phyloP scores from a whole-genome alignment of 2,329 filamentous ascomycete genomes.

The Cladophialophora bantiana region DNA sequence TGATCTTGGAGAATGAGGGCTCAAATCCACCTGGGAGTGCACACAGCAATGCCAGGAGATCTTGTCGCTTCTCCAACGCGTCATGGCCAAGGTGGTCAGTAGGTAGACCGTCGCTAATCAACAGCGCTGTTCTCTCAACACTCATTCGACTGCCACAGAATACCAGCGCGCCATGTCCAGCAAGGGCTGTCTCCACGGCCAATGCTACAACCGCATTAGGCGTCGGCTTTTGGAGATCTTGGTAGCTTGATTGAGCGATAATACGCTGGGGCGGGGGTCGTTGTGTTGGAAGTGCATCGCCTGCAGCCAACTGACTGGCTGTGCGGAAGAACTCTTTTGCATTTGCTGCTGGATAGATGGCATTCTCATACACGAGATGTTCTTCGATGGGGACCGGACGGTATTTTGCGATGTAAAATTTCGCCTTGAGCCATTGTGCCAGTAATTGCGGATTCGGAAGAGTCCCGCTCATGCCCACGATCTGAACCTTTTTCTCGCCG shows the following conservation, averaged over 20 bases:
- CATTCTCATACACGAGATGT: slow-evolving; percentile 74
- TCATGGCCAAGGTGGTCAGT: slow-evolving; percentile 53
- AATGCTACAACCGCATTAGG: slow-evolving; percentile 75
- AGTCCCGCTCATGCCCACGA: slow-evolving; percentile 82
- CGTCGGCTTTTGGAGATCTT: slow-evolving; percentile 69
- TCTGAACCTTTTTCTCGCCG: slow-evolving; percentile 61
- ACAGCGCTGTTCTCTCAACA: slow-evolving; percentile 71
- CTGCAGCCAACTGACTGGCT: slow-evolving; percentile 57
- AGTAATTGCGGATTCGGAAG: slow-evolving; percentile 74
- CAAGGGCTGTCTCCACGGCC: slow-evolving; percentile 70
- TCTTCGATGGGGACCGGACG: slow-evolving; percentile 78
- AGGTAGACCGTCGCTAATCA: slow-evolving; percentile 73
- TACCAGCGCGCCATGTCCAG: slow-evolving; percentile 73
- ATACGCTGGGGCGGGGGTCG: slow-evolving; percentile 41
- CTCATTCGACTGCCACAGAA: slow-evolving; percentile 74
- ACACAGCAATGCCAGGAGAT: slow-evolving; percentile 70
- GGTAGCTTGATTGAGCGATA: slow-evolving; percentile 65
- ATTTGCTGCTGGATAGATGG: slow-evolving; percentile 68
- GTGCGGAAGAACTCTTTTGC: slow-evolving; percentile 66
- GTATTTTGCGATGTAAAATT: slow-evolving; percentile 75
- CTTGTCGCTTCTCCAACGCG: slow-evolving; percentile 65
- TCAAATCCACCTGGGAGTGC: slow-evolving; percentile 73
- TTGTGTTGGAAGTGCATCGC: slow-evolving; percentile 46
- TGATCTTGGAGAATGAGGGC: slow-evolving; percentile 67
- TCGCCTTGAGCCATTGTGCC: slow-evolving; percentile 73